Evolutionary conservation across 31 red algal species (phyloP), one percentile per base, ranked within the genome.

Genomic region (Asparagopsis taxiformis): DNA sequence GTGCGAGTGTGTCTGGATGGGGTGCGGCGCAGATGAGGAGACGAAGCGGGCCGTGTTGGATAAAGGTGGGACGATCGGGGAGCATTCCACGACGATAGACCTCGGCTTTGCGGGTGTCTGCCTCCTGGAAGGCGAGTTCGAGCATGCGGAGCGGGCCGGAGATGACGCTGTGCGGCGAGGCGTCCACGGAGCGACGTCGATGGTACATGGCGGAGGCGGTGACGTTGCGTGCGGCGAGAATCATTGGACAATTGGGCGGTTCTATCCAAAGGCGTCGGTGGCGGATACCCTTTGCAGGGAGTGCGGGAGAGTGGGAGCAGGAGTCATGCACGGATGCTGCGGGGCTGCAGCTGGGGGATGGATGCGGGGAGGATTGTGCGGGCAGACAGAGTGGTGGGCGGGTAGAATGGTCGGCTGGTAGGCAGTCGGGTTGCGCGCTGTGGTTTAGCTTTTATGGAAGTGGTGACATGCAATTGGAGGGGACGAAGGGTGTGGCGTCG

Each of bases 11-110:
- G 2, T 73, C 66, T 31, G 58, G 34, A 8, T 74, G 44, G 6
- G 90, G 90, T 15, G 73, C 56, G 29, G 65, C 60, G 0, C 82
- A 80, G 32, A 93, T 62, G 32, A 93, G 50, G 20, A 93, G 37
- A n/a, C 70, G 72, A 25, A 87, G 51, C 22, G 67, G 75, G 13
- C 74, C 74, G 56, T 72, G 69, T 11, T 73, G 54, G 30, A 93
- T 38, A 9, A 85, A 59, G 39, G 80, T 77, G 3, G 71, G 70
- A 39, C 44, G 61, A 21, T 48, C 59, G 19, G 82, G 72, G 39
- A 58, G 62, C 43, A 77, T 66, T 36, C 72, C 72, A 48, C 82
- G 70, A 39, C 82, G 82, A 55, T 70, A 87, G 32, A 41, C 56
- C 37, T 77, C 72, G 3, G 52, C 71, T 41, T 76, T 69, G 61